These are phyloP conservation scores for Colletotrichum coccodes DNA, from an alignment of 2,329 filamentous ascomycete genomes.

Conservation along the genomic window DNA sequence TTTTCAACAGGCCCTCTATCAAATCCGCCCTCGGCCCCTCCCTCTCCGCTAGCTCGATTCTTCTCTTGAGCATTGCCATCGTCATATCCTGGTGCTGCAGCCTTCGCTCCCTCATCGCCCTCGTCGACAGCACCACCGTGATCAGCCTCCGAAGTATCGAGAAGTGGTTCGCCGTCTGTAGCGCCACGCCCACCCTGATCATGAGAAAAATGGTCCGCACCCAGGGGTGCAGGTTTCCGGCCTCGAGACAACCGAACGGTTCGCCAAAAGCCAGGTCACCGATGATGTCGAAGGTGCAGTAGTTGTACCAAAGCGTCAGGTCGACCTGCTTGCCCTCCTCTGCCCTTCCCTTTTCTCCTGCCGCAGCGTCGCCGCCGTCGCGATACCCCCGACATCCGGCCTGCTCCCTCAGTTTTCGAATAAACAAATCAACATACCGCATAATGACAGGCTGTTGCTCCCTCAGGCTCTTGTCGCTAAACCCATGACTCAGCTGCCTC, in stretches of 20 bases:
- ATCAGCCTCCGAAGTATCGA: neutral
- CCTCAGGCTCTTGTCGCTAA: constrained; percentile 36
- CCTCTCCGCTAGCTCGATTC: constrained; percentile 29
- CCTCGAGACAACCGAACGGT: constrained; percentile 39
- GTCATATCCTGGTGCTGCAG: neutral
- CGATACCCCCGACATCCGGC: no score
- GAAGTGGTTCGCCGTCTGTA: constrained; percentile 25
- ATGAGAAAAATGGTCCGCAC: constrained; percentile 15
- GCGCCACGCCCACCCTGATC: neutral
- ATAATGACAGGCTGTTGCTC: constrained; percentile 43
- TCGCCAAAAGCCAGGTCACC: constrained; percentile 43
- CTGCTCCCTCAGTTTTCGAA: constrained; percentile 45
- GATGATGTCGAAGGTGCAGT: constrained; percentile 42
- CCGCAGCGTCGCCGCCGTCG: neutral
- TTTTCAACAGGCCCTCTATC: constrained; percentile 32
- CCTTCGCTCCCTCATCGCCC: neutral
- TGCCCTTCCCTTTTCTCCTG: neutral
- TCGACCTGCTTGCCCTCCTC: constrained; percentile 26
- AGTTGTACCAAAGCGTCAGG: constrained; percentile 41
- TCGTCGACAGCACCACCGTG: constrained; percentile 8
- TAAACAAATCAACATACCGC: constrained; percentile 50
- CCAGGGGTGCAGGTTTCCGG: constrained; percentile 31
- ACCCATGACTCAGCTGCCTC: constrained; percentile 35
- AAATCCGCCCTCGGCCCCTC: constrained; percentile 19
- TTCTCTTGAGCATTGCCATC: constrained; percentile 23